Evolutionary conservation across 495 filamentous ascomycete species (phyloP).

Genomic region (Penicillium mononematosum): DNA sequence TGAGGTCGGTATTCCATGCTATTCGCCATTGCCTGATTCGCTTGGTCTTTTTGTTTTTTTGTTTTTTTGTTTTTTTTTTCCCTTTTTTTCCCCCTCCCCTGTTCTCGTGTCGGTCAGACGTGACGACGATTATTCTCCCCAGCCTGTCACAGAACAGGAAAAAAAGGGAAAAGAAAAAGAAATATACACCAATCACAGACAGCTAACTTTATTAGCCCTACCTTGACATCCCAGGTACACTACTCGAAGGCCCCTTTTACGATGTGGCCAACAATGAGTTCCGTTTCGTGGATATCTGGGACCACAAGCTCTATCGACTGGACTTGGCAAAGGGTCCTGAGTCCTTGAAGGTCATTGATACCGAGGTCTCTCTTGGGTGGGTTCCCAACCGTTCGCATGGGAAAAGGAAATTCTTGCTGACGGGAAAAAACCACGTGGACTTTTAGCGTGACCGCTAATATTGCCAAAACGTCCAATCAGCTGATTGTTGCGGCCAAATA

Average conservation of each 20-base stretch:
- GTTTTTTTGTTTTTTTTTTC: slow-evolving; percentile 1
- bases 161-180: background rate
- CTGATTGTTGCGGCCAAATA: slow-evolving; percentile 78
- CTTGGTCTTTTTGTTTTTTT: slow-evolving; percentile 3
- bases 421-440: slow-evolving; percentile 13
- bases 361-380: slow-evolving; percentile 64
- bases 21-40: slow-evolving; percentile 10
- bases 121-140: background rate
- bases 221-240: slow-evolving; percentile 65
- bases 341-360: slow-evolving; percentile 63
- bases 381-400: slow-evolving; percentile 8
- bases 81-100: background rate
- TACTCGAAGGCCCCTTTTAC: slow-evolving; percentile 84
- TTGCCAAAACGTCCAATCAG: slow-evolving; percentile 53
- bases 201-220: slow-evolving; percentile 57
- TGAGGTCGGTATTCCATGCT: slow-evolving; percentile 32
- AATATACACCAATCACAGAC: slow-evolving; percentile 19
- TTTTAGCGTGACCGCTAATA: slow-evolving; percentile 73
- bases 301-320: slow-evolving; percentile 70
- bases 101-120: slow-evolving; percentile 24
- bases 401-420: slow-evolving; percentile 13
- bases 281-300: slow-evolving; percentile 88
- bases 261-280: slow-evolving; percentile 66
- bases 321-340: slow-evolving; percentile 62
- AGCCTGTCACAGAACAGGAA: slow-evolving; percentile 3